phyloP scores from a whole-genome alignment of 495 filamentous ascomycete species.

The Penicillium paxilli region DNA sequence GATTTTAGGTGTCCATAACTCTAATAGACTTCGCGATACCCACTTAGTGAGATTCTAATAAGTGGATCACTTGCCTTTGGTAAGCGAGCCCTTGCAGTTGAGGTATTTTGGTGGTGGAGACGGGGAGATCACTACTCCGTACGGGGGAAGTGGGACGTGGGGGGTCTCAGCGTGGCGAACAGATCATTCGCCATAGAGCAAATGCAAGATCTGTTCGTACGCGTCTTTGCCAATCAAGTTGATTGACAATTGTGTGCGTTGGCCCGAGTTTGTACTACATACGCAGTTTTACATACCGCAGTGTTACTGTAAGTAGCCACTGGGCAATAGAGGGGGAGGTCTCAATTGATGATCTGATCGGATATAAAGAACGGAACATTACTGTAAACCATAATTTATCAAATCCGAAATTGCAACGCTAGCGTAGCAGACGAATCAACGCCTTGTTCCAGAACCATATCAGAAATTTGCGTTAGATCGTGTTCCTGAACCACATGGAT shows the following conservation, averaged over 20 bases:
- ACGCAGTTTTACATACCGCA: too few relatives aligned
- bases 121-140: slow-evolving; percentile 21
- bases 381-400: background rate
- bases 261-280: too few relatives aligned
- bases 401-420: background rate
- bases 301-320: background rate
- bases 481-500: background rate
- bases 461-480: background rate
- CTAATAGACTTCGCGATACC: slow-evolving; percentile 10
- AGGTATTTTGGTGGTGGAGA: slow-evolving; percentile 22
- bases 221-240: background rate
- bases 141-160: slow-evolving; percentile 4
- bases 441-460: background rate
- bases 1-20: background rate
- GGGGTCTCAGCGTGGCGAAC: slow-evolving; percentile 8
- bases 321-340: background rate
- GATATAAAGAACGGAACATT: background rate
- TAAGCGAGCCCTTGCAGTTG: slow-evolving; percentile 11
- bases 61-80: background rate
- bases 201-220: background rate
- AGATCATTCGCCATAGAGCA: background rate
- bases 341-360: background rate
- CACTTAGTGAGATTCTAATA: background rate
- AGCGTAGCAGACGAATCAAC: background rate
- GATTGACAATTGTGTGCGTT: background rate